Evolutionary conservation across 2,329 filamentous ascomycete species (phyloP), one percentile per base, ranked within the genome.

Genomic region (Talaromyces sp.): DNA sequence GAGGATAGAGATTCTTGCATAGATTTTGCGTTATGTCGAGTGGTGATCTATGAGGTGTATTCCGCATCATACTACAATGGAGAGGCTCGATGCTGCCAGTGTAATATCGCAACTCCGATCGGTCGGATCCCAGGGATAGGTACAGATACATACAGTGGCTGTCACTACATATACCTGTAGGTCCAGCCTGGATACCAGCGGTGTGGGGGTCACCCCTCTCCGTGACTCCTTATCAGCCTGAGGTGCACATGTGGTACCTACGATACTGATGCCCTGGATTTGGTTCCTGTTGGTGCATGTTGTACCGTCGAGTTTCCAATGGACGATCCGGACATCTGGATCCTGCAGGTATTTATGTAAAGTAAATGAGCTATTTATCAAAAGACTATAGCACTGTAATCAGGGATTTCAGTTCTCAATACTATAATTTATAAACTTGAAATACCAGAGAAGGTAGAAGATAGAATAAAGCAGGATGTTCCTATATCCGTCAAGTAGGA

Each of bases 151-250:
- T 16, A 33, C 7, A 14, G 42, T 45, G 11, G 11, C 17, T 33
- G 17, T n/a, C 13, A n/a, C 16, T 46, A 17, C 43, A 35, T 17
- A 16, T 39, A 19, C 16, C 6, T 37, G 10, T 19, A 39, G 36
- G 37, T 46, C 33, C 13, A 44, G 37, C 32, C 33, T 47, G 35
- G 33, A 47, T 47, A 40, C 45, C 45, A 30, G 16, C 24, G 45
- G 20, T 20, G 43, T 47, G 45, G 45, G 44, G 44, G 32, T n/a
- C n/a, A 27, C 14, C 32, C 43, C 29, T 33, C 30, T 30, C 17
- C 29, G n/a, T n/a, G n/a, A n/a, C n/a, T n/a, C n/a, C n/a, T 35
- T 36, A 46, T 46, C 43, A 20, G 41, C n/a, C n/a, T n/a, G n/a
- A n/a, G n/a, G 17, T 39, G 10, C n/a, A 20, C 36, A 20, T 17